Evolutionary conservation across 768 basidiomycete species (phyloP), one percentile per base, ranked within the genome.

Genomic region (Naganishia vishniacii): DNA sequence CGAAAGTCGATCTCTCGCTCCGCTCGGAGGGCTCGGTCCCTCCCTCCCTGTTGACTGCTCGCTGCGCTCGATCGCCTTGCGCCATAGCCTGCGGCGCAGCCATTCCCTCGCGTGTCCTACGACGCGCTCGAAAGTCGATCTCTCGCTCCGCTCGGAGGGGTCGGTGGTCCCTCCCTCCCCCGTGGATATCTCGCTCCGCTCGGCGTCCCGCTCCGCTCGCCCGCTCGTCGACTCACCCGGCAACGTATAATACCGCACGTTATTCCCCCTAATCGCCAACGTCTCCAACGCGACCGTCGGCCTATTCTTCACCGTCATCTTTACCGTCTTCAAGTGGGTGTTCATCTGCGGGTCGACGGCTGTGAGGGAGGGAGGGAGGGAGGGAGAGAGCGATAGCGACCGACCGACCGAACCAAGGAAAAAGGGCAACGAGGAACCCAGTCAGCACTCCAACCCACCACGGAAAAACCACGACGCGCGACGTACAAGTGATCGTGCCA

Each of bases 341-440:
- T 97, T 98, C 94, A 99, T 99, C 74, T 94, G 91, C 83, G 94
- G 92, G 79, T 99, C 94, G 56, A 99, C 95, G 64, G 92, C 94
- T 97, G 77, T 11, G 34, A 11, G 6, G 9, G 23, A 56, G 9
- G 51, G 20, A 28, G 9, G 6, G 7, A n/a, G n/a, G n/a, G n/a
- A n/a, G n/a, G n/a, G n/a, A n/a, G n/a, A n/a, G n/a, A n/a, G n/a
- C n/a, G n/a, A n/a, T n/a, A n/a, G n/a, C n/a, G n/a, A n/a, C n/a
- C n/a, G n/a, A n/a, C n/a, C n/a, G n/a, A n/a, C n/a, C n/a, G n/a
- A n/a, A n/a, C n/a, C n/a, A n/a, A n/a, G n/a, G n/a, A n/a, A n/a
- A n/a, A n/a, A n/a, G n/a, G n/a, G n/a, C n/a, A n/a, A n/a, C n/a
- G n/a, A n/a, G n/a, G n/a, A n/a, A n/a, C 6, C 29, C 16, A 7